Conservation (phyloP, 108 stramenopile genomes). For the Conticribra weissflogii region DNA sequence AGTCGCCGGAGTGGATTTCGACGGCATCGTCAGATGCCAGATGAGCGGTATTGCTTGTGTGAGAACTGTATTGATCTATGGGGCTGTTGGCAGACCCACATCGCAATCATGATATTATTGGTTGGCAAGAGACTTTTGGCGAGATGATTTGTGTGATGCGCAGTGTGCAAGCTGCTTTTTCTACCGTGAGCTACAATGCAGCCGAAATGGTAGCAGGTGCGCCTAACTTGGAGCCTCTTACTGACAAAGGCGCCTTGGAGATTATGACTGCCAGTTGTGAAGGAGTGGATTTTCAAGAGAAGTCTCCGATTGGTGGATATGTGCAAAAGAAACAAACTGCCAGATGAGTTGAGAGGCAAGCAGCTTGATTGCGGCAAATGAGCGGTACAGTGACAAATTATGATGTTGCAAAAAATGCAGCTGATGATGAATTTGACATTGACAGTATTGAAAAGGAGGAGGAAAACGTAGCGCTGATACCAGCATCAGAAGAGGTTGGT, state of each 20-base stretch:
- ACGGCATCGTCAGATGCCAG: no score
- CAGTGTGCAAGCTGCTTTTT: conserved; percentile 92
- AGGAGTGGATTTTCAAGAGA: conserved; percentile 63
- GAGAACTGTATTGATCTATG: no score
- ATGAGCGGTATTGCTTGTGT: no score
- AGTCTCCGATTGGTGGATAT: conserved; percentile 55
- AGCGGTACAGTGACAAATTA: conserved; percentile 38
- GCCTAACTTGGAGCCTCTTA: conserved; percentile 54
- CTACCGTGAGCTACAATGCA: conserved; percentile 92
- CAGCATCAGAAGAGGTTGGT: background rate
- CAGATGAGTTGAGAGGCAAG: conserved; percentile 88
- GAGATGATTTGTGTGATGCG: conserved; percentile 96
- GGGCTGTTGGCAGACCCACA: no score
- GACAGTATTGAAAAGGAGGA: conserved; percentile 53
- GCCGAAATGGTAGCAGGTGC: conserved; percentile 72
- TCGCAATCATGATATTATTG: no score
- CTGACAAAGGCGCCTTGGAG: conserved; percentile 83
- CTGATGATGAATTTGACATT: conserved; percentile 75
- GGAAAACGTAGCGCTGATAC: conserved; percentile 20
- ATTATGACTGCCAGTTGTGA: conserved; percentile 85
- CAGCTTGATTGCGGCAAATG: conserved; percentile 73
- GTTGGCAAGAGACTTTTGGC: conserved; percentile 98
- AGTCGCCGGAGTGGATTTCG: no score
- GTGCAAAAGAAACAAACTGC: conserved; percentile 68
- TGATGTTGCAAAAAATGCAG: conserved; percentile 24